Conservation (phyloP, 169 alveolate species). For the Perkinsus olseni region DNA sequence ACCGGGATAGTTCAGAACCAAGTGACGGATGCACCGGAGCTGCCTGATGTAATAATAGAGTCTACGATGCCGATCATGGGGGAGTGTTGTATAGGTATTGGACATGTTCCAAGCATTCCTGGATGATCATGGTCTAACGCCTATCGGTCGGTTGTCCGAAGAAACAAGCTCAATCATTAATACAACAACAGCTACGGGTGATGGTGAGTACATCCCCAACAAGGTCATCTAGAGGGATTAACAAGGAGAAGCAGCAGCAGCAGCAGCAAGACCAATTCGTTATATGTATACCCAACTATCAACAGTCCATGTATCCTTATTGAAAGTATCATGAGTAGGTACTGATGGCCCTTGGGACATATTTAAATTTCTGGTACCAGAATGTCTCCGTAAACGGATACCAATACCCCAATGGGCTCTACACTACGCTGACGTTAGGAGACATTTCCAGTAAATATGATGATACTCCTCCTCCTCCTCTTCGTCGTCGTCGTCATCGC, state of each 20-base stretch:
- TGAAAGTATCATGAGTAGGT: neutral
- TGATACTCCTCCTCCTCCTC: no score
- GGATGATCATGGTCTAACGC: neutral
- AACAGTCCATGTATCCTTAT: no score
- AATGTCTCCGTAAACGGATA: neutral
- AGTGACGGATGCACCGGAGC: neutral
- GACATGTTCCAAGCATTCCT: neutral
- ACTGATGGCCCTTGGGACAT: neutral
- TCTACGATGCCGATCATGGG: no score
- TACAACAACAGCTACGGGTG: neutral
- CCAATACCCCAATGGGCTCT: neutral
- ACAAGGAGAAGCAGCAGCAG: neutral
- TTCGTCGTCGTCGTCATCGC: no score
- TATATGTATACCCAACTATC: no score
- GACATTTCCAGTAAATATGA: neutral
- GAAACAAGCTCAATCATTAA: no score
- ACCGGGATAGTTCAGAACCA: neutral
- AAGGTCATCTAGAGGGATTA: neutral
- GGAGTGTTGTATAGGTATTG: neutral
- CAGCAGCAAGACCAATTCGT: neutral
- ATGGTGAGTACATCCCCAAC: neutral
- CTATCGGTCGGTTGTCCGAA: neutral
- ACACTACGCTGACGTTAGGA: neutral
- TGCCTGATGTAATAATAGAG: neutral
- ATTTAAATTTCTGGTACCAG: neutral